Conservation (phyloP, 768 basidiomycete genomes). For the Suillus discolor region DNA sequence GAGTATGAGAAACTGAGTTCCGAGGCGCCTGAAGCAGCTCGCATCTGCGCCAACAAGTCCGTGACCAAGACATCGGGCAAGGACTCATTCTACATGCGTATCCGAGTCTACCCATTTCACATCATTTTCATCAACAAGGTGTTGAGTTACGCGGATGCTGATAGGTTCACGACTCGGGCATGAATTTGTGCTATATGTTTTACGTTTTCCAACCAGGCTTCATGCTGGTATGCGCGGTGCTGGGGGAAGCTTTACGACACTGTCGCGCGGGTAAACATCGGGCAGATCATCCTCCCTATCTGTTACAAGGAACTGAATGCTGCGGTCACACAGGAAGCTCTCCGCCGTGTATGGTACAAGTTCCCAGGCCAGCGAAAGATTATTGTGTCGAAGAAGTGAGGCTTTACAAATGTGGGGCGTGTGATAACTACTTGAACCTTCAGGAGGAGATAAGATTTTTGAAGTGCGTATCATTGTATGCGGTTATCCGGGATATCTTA, state of each 20-base stretch:
- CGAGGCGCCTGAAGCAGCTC: conserved; percentile 96
- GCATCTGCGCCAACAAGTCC: conserved; percentile 99
- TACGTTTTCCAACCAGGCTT: conserved; percentile 47
- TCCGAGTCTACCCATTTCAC: conserved; percentile 98
- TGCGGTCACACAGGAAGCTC: conserved; percentile 91
- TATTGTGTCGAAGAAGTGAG: conserved; percentile 97
- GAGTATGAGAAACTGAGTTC: conserved; percentile 97
- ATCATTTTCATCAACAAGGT: conserved; percentile 99
- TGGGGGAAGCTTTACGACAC: conserved; percentile 99
- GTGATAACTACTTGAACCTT: conserved; percentile 83
- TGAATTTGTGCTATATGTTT: not conserved
- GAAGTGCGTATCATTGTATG: conserved; percentile 56
- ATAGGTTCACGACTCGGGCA: conserved; percentile 62
- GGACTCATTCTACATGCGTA: conserved; percentile 98
- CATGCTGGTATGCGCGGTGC: conserved; percentile 99
- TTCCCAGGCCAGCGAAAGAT: conserved; percentile 99
- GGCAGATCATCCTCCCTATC: conserved; percentile 91
- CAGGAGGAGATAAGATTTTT: conserved; percentile 91
- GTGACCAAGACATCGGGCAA: conserved; percentile 98
- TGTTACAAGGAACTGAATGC: conserved; percentile 90
- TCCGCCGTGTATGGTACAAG: conserved; percentile 98
- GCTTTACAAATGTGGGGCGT: conserved; percentile 93
- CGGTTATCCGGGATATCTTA: not conserved
- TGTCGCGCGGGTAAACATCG: conserved; percentile 95
- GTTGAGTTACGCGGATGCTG: conserved; percentile 98